Evolutionary conservation across 164 flowering plant genomes (phyloP).

Genomic region (Aristolochia contorta): DNA sequence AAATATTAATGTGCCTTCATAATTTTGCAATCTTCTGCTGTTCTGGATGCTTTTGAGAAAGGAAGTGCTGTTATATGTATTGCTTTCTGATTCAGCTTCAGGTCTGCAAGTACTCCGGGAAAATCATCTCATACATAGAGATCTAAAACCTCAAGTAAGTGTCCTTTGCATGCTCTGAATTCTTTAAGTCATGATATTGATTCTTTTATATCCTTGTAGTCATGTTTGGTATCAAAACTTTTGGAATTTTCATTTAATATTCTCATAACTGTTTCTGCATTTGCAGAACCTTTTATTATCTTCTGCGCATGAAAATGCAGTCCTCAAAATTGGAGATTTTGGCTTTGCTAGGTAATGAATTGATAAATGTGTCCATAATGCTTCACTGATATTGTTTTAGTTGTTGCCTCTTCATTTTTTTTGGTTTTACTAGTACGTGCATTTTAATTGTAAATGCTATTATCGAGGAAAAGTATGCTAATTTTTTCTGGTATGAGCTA

Average conservation of each 20-base stretch:
- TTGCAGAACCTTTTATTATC: too few species aligned
- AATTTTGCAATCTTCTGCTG: too few species aligned
- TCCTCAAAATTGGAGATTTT: too few species aligned
- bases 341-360: too few species aligned
- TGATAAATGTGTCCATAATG: background rate
- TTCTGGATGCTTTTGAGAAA: background rate
- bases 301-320: too few species aligned
- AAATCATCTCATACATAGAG: constrained; percentile 48
- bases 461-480: too few species aligned
- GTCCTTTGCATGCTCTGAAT: background rate
- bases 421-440: too few species aligned
- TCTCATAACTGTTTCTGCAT: too few species aligned
- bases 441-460: too few species aligned
- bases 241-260: background rate
- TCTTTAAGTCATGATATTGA: background rate
- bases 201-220: background rate
- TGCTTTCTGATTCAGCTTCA: constrained; percentile 25
- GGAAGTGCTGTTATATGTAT: background rate
- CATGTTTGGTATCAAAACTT: background rate
- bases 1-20: too few species aligned
- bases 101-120: constrained; percentile 51
- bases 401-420: background rate
- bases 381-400: background rate
- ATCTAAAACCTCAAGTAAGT: constrained; percentile 49
- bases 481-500: too few species aligned